Base-by-base conservation (phyloP, 768 basidiomycete genomes). In the Amanita subjunquillea region DNA sequence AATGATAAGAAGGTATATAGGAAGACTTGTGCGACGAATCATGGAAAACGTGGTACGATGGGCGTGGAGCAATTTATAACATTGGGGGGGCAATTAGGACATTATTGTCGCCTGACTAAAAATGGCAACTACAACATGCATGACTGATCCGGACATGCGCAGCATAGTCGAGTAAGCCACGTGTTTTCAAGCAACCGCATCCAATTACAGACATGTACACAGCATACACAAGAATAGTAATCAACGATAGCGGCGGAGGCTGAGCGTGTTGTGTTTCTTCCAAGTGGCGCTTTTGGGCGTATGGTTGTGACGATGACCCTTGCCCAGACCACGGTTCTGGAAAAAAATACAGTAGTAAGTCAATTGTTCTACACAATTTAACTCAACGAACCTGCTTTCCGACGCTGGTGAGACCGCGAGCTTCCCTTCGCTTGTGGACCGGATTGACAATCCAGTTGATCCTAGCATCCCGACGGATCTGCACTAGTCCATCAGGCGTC, bases 391-490 rank as follows among this genome's bases (percentile, higher is more conserved):
- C 90, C 78, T 91, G 83, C 74, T 98, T 98, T 63, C 96, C 96
- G 56, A 89, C 82, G 66, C 87, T 85, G 67, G 96, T 99, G 61
- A 99, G 91, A 57, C 96, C 96, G 69, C 96, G 92, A 61, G 91
- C 82, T 71, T 99, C 96, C 65, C 96, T 85, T 66, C 87, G 91
- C 75, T 97, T 99, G 86, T 99, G 96, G 46, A 98, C 95, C 29
- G 96, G 88, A 69, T 94, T 93, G 65, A 79, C 74, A 73, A 99
- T 99, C 96, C 95, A 99, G 85, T 90, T 98, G 77, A 99, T 97
- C 65, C 91, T 83, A 58, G 96, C 76, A 69, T 99, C 94, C 58
- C 94, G 90, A 58, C 92, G 91, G 72, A 98, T 85, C 84, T 89
- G 59, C 32, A 51, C 53, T 38, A 52, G n/a, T 67, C 44, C 39